These are phyloP conservation scores for Plasmodium ovale DNA, from an alignment of 169 alveolate genomes.

Conservation along the genomic window DNA sequence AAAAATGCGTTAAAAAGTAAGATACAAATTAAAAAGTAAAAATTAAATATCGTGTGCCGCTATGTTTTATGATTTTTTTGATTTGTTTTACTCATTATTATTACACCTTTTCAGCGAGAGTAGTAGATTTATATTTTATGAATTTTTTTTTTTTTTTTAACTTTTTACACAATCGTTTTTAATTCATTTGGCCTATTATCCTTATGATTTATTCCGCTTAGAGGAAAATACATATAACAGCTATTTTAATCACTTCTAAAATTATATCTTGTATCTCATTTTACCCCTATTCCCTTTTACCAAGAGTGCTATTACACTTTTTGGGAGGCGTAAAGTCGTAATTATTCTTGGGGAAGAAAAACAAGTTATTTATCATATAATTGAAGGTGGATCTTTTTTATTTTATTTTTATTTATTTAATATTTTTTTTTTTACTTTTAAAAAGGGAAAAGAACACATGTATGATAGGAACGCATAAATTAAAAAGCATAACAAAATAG, in stretches of 20 bases:
- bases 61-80: not conserved
- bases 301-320: not conserved
- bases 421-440: no score
- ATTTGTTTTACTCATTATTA: not conserved
- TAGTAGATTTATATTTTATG: not conserved
- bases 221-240: not conserved
- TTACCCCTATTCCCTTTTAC: not conserved
- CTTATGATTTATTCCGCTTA: not conserved
- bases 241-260: not conserved
- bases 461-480: no score
- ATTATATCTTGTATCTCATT: not conserved
- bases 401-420: no score
- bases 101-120: not conserved
- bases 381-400: no score
- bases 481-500: no score
- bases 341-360: no score
- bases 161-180: not conserved
- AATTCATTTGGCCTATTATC: not conserved
- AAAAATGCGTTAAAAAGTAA: no score
- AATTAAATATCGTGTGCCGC: not conserved
- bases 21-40: not conserved
- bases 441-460: no score
- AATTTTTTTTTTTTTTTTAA: not conserved
- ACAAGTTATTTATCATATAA: no score
- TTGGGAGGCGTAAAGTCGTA: no score